A percentile compares a stretch with the other conserved stretches of the same genome.
These are phyloP conservation scores for Pseudocercospora pini-densiflorae DNA, from an alignment of 2,329 filamentous ascomycete species.

Conservation along the genomic window DNA sequence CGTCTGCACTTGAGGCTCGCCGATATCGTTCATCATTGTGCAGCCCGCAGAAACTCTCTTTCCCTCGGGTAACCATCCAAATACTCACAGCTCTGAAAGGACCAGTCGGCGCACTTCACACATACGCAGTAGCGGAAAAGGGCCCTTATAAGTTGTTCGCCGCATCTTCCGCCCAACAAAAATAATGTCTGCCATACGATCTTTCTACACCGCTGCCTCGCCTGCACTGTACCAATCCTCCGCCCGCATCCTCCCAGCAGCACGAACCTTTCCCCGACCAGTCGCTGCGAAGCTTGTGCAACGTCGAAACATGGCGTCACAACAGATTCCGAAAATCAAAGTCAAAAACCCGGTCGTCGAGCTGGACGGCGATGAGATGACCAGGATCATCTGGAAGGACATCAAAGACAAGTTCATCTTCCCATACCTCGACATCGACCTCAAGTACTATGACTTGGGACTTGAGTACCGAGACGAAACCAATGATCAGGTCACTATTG, in stretches of 20 bases:
- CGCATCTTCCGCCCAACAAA: constrained; percentile 15
- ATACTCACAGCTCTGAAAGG: neutral
- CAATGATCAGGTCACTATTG: constrained; percentile 92
- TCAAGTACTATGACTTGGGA: constrained; percentile 71
- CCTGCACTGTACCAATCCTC: constrained; percentile 22
- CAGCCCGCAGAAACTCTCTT: neutral
- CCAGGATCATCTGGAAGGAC: constrained; percentile 96
- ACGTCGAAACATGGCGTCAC: constrained; percentile 42
- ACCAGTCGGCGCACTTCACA: neutral
- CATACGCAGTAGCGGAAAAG: neutral
- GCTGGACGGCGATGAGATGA: constrained; percentile 95
- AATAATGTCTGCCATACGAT: constrained; percentile 33
- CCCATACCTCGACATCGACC: constrained; percentile 94
- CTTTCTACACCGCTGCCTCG: constrained; percentile 20
- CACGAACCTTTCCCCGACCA: constrained; percentile 37
- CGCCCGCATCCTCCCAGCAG: constrained; percentile 25
- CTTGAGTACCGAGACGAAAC: constrained; percentile 95
- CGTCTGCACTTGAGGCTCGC: neutral
- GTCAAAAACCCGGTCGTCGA: constrained; percentile 99
- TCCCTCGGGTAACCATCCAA: constrained; percentile 1
- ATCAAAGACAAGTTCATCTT: constrained; percentile 99
- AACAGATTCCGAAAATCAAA: constrained; percentile 80
- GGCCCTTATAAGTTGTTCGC: neutral
- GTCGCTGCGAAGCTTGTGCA: constrained; percentile 40
- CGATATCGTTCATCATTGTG: neutral